Evolutionary conservation across 768 basidiomycete genomes (phyloP).

Genomic region (Paxillus involutus): DNA sequence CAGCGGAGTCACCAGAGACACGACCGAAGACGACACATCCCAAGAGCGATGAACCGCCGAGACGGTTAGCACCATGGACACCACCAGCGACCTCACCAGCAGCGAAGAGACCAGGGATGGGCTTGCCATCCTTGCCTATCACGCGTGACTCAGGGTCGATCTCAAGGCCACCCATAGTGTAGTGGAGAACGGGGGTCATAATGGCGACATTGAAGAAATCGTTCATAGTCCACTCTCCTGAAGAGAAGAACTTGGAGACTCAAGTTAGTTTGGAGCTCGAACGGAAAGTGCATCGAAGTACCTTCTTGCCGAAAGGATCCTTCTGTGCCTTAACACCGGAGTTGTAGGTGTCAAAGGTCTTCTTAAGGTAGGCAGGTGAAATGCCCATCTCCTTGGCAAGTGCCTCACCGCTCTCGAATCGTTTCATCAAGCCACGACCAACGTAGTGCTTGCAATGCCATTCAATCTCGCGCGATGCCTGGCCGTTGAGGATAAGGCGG

Average conservation of each 20-base stretch:
- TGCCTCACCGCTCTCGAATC: conserved; percentile 82
- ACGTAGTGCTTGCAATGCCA: conserved; percentile 99
- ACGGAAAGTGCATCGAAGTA: conserved; percentile 17
- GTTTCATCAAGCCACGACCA: conserved; percentile 96
- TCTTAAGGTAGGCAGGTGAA: conserved; percentile 73
- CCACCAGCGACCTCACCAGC: conserved; percentile 96
- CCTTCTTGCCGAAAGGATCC: conserved; percentile 98
- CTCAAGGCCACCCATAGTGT: conserved; percentile 98
- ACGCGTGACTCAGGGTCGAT: conserved; percentile 88
- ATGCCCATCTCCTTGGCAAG: conserved; percentile 94
- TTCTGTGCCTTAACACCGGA: conserved; percentile 73
- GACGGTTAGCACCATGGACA: conserved; percentile 97
- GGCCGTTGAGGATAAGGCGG: conserved; percentile 87
- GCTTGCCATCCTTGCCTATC: conserved; percentile 66
- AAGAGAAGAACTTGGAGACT: conserved; percentile 58
- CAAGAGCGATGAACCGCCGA: conserved; percentile 90
- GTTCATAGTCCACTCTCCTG: conserved; percentile 83
- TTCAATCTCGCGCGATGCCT: conserved; percentile 91
- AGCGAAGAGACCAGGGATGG: conserved; percentile 90
- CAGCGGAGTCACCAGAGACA: conserved; percentile 90
- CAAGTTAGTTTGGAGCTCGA: neutral
- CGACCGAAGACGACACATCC: conserved; percentile 98
- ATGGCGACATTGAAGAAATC: conserved; percentile 93
- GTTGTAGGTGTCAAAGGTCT: conserved; percentile 94
- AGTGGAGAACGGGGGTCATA: conserved; percentile 98